phyloP scores from a whole-genome alignment of 768 basidiomycete species.

The Dentipellis sp. region DNA sequence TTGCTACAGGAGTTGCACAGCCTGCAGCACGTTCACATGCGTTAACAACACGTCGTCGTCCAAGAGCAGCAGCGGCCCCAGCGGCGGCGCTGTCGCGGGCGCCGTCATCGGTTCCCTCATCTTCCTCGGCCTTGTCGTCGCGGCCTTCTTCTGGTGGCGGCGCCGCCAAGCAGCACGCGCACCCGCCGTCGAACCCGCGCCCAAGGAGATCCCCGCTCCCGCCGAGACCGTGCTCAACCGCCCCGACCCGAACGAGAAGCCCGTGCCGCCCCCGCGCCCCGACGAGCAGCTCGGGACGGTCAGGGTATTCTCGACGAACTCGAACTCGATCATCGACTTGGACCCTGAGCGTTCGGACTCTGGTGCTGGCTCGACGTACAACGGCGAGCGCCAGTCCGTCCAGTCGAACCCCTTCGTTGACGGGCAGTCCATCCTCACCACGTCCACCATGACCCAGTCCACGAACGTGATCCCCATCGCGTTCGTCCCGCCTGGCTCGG shows the following conservation, averaged over 20 bases:
- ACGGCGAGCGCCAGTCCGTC: conserved; percentile 20
- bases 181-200: conserved; percentile 30
- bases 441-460: conserved; percentile 59
- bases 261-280: conserved; percentile 16
- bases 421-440: conserved; percentile 70
- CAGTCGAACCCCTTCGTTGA: conserved; percentile 71
- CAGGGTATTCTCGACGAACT: conserved; percentile 38
- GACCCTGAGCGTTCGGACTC: conserved; percentile 31
- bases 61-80: conserved; percentile 30
- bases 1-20: conserved; percentile 42
- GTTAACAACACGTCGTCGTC: conserved; percentile 21
- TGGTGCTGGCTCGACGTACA: conserved; percentile 24
- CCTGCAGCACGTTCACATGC: conserved; percentile 47
- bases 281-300: conserved; percentile 29
- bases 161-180: conserved; percentile 25
- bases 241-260: conserved; percentile 74
- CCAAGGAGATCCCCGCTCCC: conserved; percentile 55
- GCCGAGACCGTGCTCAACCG: conserved; percentile 73
- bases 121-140: conserved; percentile 43
- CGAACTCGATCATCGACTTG: conserved; percentile 45
- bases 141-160: conserved; percentile 56
- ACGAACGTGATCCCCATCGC: conserved; percentile 88
- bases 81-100: conserved; percentile 66
- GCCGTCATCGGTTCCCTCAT: conserved; percentile 58
- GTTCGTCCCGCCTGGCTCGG: conserved; percentile 49